phyloP scores from a whole-genome alignment of 176 grass and related monocot genomes.

The Juncus inflexus region DNA sequence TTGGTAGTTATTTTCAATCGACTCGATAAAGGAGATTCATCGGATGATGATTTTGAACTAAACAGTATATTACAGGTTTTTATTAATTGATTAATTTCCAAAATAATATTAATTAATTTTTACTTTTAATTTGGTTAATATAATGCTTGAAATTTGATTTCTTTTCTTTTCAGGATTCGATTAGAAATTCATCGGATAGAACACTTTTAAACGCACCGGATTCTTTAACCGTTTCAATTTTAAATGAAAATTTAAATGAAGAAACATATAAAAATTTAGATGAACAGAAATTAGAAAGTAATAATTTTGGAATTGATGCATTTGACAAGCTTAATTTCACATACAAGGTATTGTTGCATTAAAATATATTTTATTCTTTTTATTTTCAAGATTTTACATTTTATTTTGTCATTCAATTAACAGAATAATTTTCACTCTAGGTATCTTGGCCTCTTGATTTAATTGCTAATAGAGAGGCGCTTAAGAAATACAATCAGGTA shows the following conservation, averaged over 20 bases:
- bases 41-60: conserved; percentile 95
- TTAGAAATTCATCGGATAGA: conserved; percentile 91
- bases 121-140: too few relatives aligned
- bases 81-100: conserved; percentile 21
- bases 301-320: conserved; percentile 81
- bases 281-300: conserved; percentile 50
- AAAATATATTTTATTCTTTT: conserved; percentile 27
- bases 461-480: conserved; percentile 73
- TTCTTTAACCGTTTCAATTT: conserved; percentile 70
- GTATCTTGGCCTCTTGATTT: conserved; percentile 97
- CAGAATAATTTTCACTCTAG: conserved; percentile 22
- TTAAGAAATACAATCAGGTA: conserved; percentile 98
- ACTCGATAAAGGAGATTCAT: conserved; percentile 81
- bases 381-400: conserved; percentile 18
- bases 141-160: conserved; percentile 5
- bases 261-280: conserved; percentile 44
- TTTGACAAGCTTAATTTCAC: conserved; percentile 83
- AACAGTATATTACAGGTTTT: conserved; percentile 91
- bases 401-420: background rate
- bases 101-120: background rate
- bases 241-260: conserved; percentile 34
- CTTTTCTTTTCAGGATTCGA: conserved; percentile 64
- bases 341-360: conserved; percentile 80
- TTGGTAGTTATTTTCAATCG: conserved; percentile 74
- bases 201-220: conserved; percentile 69